phyloP scores from a whole-genome alignment of 441 rosid species.

The Populus hybrid region DNA sequence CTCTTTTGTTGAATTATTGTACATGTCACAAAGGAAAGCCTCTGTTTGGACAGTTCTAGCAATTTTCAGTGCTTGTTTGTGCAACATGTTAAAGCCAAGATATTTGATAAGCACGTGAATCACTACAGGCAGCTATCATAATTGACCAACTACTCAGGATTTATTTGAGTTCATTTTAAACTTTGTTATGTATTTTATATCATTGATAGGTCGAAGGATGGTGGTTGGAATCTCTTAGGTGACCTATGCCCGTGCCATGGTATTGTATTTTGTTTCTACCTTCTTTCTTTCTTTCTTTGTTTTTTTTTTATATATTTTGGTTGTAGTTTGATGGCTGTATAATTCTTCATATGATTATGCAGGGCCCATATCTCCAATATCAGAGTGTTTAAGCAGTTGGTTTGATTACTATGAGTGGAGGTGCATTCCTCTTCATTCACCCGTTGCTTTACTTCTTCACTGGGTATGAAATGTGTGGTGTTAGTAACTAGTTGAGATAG shows the following conservation, averaged over 20 bases:
- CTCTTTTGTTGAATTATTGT: neutral
- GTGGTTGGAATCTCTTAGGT: constrained; percentile 61
- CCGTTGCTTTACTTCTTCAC: constrained; percentile 84
- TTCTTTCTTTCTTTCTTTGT: neutral
- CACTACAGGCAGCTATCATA: neutral
- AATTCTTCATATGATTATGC: constrained; percentile 22
- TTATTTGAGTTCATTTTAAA: neutral
- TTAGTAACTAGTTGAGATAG: neutral
- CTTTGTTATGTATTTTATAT: constrained; percentile 5
- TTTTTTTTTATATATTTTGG: neutral
- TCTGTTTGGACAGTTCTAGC: neutral
- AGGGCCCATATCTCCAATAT: constrained; percentile 51
- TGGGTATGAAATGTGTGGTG: constrained; percentile 52
- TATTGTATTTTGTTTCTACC: constrained; percentile 25
- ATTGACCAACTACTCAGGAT: neutral
- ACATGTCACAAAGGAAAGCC: neutral
- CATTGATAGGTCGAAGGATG: constrained; percentile 33
- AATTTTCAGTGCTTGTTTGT: neutral
- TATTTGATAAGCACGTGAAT: neutral
- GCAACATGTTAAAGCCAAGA: neutral
- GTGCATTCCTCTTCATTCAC: constrained; percentile 68
- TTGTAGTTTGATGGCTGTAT: constrained; percentile 7
- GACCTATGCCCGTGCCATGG: constrained; percentile 72
- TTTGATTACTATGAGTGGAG: constrained; percentile 81
- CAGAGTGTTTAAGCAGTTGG: constrained; percentile 49